Evolutionary conservation across 1,284 basidiomycete species (phyloP).

Genomic region (Microbotryum violaceum): DNA sequence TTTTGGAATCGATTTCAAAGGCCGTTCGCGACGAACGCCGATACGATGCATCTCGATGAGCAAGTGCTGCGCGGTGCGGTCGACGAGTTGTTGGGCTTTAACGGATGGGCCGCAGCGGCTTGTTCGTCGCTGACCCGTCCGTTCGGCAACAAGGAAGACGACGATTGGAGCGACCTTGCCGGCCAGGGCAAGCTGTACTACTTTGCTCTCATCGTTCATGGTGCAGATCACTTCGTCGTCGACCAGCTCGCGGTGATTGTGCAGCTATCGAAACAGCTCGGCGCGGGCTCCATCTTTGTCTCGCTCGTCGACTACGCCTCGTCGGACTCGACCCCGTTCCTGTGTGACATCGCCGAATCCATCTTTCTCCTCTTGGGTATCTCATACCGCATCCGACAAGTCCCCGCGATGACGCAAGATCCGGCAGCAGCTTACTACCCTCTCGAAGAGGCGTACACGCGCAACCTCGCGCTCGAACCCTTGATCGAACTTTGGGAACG

Average conservation of each 20-base stretch:
- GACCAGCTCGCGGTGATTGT: conserved; percentile 94
- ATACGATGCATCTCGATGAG: conserved; percentile 76
- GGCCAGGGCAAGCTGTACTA: conserved; percentile 78
- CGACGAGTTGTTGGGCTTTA: conserved; percentile 80
- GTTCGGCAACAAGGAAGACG: conserved; percentile 71
- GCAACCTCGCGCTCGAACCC: conserved; percentile 83
- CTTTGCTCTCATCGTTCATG: conserved; percentile 85
- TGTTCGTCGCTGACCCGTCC: conserved; percentile 83
- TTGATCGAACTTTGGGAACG: conserved; percentile 70
- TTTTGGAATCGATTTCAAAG: conserved; percentile 86
- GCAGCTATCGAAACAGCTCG: conserved; percentile 79
- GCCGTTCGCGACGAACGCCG: conserved; percentile 56
- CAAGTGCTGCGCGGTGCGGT: conserved; percentile 78
- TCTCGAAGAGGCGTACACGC: conserved; percentile 80
- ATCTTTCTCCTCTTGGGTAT: conserved; percentile 82
- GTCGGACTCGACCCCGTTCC: conserved; percentile 81
- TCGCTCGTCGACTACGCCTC: conserved; percentile 93
- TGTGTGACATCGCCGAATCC: conserved; percentile 84
- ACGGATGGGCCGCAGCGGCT: conserved; percentile 97
- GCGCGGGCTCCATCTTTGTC: conserved; percentile 79
- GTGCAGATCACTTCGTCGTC: conserved; percentile 92
- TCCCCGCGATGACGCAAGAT: conserved; percentile 80
- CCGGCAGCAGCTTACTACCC: conserved; percentile 83
- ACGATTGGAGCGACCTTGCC: conserved; percentile 77
- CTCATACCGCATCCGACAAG: conserved; percentile 76